Base-by-base conservation (phyloP, 2,329 filamentous ascomycete species). In the Alternaria angustiovoidea region DNA sequence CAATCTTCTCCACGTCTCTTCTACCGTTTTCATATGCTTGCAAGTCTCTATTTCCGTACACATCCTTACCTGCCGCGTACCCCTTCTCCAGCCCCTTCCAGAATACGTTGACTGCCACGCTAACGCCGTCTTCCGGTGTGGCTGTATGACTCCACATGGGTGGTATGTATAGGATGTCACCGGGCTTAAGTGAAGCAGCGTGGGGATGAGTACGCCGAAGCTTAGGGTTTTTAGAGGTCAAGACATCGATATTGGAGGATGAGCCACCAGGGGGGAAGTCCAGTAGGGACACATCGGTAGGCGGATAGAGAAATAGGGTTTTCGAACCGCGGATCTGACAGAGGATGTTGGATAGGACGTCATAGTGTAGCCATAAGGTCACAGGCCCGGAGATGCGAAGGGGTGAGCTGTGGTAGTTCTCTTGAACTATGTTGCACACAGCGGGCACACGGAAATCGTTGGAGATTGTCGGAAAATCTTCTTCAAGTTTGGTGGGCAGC, bases 311-410 rank as follows among this genome's bases (percentile, higher is more conserved):
- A 5, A 92, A 78, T 59, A 96, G 83, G 28, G 86, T 85, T 74
- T 95, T 96, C 1, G 85, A 84, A 5, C 93, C 93, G 38, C 81
- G 80, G 52, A 96, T 85, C 74, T 97, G 93, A 70, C 89, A 93
- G 61, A 95, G 89, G 4, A 96, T 83, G 70, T 96, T 97, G 51
- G 92, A 91, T 85, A 96, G 93, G 16, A 95, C 92, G 79, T 96
- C 92, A 80, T 95, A 96, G 78, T 96, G 92, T 32, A 96, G 83
- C 93, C 94, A 97, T 87, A 97, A 91, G 41, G 89, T 90, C 11
- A 94, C 91, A 2, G 87, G 87, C 1, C 92, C 92, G 4, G 91
- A 94, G 61, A 96, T 88, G 20, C 93, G 86, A 24, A 96, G 79
- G 0, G 93, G 89, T 3, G 91, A 94, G 75, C 90, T 94, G 74